These are phyloP conservation scores for Penicillium psychrosexuale DNA, from an alignment of 2,329 filamentous ascomycete genomes.

Conservation along the genomic window DNA sequence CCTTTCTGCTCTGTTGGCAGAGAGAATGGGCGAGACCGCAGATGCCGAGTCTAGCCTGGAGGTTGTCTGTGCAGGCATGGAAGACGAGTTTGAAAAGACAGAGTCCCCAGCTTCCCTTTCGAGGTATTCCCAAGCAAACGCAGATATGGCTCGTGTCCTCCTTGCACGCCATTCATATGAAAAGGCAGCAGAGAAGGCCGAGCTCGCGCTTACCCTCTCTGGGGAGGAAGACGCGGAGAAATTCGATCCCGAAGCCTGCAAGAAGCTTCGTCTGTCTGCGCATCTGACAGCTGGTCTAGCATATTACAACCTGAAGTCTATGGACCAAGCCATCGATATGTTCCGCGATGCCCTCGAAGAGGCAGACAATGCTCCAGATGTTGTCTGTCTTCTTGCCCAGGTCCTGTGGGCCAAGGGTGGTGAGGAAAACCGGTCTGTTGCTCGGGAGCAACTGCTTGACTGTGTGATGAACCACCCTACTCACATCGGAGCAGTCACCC, in stretches of 20 bases:
- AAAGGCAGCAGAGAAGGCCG: constrained; percentile 73
- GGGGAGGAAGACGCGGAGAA: constrained; percentile 68
- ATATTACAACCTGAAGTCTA: constrained; percentile 66
- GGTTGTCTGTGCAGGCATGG: constrained; percentile 65
- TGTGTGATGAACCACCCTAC: constrained; percentile 70
- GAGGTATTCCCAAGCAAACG: constrained; percentile 76
- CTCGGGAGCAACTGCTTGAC: constrained; percentile 74
- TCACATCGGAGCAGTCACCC: constrained; percentile 74
- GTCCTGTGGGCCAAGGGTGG: constrained; percentile 89
- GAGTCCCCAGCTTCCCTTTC: constrained; percentile 73
- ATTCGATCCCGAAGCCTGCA: constrained; percentile 58
- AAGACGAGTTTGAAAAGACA: constrained; percentile 78
- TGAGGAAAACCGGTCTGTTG: constrained; percentile 68
- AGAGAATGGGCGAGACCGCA: constrained; percentile 68
- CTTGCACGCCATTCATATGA: constrained; percentile 66
- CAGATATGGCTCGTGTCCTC: constrained; percentile 80
- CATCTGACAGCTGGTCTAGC: constrained; percentile 83
- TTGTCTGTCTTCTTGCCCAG: constrained; percentile 82
- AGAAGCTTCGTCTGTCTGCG: constrained; percentile 73
- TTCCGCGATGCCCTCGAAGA: constrained; percentile 79
- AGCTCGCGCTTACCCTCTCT: constrained; percentile 74
- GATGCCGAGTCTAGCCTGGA: constrained; percentile 64
- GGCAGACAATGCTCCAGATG: constrained; percentile 72
- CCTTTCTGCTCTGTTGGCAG: constrained; percentile 74
- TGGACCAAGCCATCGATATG: constrained; percentile 69